Percentiles rank a stretch among this genome's conserved stretches.
phyloP scores from a whole-genome alignment of 805 yeast genomes.

The Nematodospora valgi region DNA sequence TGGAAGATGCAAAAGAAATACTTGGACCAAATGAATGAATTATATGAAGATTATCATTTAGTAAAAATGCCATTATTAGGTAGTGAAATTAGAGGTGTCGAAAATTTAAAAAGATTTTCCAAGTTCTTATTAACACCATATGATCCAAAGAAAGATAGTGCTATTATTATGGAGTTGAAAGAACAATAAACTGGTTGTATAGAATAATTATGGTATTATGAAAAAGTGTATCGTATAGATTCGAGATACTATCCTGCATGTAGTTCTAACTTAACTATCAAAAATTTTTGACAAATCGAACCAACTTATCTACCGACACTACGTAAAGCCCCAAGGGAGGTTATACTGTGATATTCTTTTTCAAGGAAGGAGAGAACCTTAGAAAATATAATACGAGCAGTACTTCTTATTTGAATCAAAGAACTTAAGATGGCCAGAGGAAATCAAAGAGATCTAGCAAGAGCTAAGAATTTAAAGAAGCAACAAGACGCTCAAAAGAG shows the following conservation, averaged over 20 bases:
- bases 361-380: too few relatives aligned
- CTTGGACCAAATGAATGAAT: constrained; percentile 89
- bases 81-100: constrained; percentile 90
- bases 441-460: constrained; percentile 91
- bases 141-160: constrained; percentile 60
- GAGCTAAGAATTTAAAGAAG: constrained; percentile 84
- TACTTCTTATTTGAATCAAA: too few relatives aligned
- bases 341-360: too few relatives aligned
- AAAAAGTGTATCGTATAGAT: too few relatives aligned
- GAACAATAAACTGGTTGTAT: constrained; percentile 29
- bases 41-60: constrained; percentile 95
- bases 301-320: too few relatives aligned
- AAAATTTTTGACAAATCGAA: too few relatives aligned
- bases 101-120: constrained; percentile 79
- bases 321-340: too few relatives aligned
- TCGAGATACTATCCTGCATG: too few relatives aligned
- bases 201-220: too few relatives aligned
- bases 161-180: constrained; percentile 51
- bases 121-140: constrained; percentile 76
- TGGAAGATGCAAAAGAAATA: constrained; percentile 96
- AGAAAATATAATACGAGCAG: too few relatives aligned
- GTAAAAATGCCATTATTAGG: constrained; percentile 95
- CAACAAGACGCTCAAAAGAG: constrained; percentile 57
- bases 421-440: constrained; percentile 88
- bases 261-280: too few relatives aligned